Base-by-base conservation (phyloP, 768 basidiomycete genomes). In the Xanthoconium purpureum region DNA sequence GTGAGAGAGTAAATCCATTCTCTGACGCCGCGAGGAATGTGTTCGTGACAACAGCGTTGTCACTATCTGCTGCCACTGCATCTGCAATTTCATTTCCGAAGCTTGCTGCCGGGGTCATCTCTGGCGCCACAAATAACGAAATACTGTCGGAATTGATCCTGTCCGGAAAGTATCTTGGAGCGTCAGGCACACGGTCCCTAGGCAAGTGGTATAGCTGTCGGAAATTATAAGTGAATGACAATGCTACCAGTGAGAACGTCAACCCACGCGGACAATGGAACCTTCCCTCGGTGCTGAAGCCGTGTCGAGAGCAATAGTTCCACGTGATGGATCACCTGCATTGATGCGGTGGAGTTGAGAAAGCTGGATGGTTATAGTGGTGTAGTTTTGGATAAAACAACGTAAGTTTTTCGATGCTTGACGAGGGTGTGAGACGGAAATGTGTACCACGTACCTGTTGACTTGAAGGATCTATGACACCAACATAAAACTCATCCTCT, bases 241-340 rank as follows among this genome's bases (percentile, higher is more conserved):
- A 53, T 14, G 11, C 11, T 9, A 14, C 24, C 9, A 13, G 17
- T 9, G 20, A 38, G 47, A 7, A 10, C 33, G 49, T 32, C 30
- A 40, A 62, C 75, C 72, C 73, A 78, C 80, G 72, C 83, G 81
- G 15, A 88, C 80, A 4, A 62, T 56, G 8, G 78, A 71, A n/a
- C 83, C 85, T 14, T 71, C 64, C 4, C 60, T 61, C 3, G 86
- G 87, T 3, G 84, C 80, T 14, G 71, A 73, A 20, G 76, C 72
- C 2, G 80, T 73, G 20, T 83, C 81, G 1, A 91, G 72, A 1
- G 89, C 82, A 14, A 91, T 77, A 5, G 79, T 77, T 3, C 89
- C 89, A 7, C 85, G 79, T 15, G 83, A 83, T 2, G 87, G 88
- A 63, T 87, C 88, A 4, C 89, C 89, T 0, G 88, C 84, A 24